These are phyloP conservation scores for Rhynchosporium graminicola DNA, from an alignment of 2,329 filamentous ascomycete species.

Conservation along the genomic window DNA sequence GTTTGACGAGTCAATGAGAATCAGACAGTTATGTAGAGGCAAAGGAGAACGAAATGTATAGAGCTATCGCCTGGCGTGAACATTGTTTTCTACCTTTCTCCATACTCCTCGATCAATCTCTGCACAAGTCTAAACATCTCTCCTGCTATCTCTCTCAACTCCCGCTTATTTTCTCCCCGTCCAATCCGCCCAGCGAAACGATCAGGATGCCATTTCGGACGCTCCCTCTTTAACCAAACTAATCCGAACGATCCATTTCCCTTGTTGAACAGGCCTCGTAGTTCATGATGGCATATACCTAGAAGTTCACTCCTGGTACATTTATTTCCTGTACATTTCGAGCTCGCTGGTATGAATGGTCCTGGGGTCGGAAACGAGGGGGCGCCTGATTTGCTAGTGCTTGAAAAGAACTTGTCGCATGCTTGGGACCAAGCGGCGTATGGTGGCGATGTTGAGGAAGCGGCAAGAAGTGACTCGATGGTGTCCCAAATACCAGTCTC, in stretches of 20 bases:
- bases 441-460: not conserved
- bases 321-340: not conserved
- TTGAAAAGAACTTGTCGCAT: not conserved
- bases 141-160: not conserved
- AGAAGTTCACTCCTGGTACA: not conserved
- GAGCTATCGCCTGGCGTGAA: not conserved
- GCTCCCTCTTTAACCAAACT: not conserved
- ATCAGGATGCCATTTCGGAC: not conserved
- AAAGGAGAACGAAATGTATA: not conserved
- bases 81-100: not conserved
- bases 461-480: not conserved
- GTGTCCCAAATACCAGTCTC: not conserved
- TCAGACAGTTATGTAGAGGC: not conserved
- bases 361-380: not conserved
- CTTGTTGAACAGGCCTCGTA: not conserved
- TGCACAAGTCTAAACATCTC: constrained; percentile 1
- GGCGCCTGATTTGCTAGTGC: not conserved
- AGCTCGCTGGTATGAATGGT: not conserved
- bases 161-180: not conserved
- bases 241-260: not conserved
- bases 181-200: not conserved
- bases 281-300: not conserved
- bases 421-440: not conserved
- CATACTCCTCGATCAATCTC: not conserved
- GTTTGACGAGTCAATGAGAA: not conserved